A percentile compares a stretch with the other conserved stretches of the same genome.
Conservation (phyloP, 75 land plant genomes). For the Azolla pinnata region DNA sequence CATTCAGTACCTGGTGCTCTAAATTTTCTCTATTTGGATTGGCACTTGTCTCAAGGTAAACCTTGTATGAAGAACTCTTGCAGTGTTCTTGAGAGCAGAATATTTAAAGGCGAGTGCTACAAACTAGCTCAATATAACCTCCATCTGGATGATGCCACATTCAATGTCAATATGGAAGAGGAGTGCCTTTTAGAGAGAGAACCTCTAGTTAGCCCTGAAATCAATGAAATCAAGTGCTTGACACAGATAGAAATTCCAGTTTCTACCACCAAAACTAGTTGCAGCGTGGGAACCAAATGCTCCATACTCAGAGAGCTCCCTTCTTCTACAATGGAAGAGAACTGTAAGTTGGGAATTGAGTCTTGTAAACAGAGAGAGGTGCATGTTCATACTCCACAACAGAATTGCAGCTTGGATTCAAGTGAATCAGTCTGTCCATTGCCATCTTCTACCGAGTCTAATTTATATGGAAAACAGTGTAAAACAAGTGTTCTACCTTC, state of each 20-base stretch:
- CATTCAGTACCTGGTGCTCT: not conserved
- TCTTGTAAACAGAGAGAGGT: no score
- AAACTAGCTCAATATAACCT: not conserved
- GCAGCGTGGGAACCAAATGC: no score
- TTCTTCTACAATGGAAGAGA: no score
- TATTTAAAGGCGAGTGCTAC: not conserved
- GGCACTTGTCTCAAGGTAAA: slow-evolving; percentile 10
- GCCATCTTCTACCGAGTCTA: not conserved
- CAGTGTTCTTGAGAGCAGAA: slow-evolving; percentile 5
- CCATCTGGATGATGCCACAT: not conserved
- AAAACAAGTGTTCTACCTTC: not conserved
- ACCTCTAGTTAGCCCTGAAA: no score
- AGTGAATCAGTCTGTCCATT: not conserved
- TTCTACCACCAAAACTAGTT: no score
- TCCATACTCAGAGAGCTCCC: no score
- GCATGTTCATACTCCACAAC: not conserved
- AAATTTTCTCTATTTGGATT: slow-evolving; percentile 11
- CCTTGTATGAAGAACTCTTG: slow-evolving; percentile 7
- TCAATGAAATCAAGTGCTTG: no score
- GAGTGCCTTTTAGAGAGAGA: not conserved
- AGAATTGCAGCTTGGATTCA: not conserved
- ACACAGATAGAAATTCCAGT: no score
- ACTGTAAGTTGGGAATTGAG: no score
- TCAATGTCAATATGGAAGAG: not conserved
- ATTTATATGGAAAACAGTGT: not conserved